phyloP scores from a whole-genome alignment of 495 filamentous ascomycete genomes.

The Neurospora sublineolata region DNA sequence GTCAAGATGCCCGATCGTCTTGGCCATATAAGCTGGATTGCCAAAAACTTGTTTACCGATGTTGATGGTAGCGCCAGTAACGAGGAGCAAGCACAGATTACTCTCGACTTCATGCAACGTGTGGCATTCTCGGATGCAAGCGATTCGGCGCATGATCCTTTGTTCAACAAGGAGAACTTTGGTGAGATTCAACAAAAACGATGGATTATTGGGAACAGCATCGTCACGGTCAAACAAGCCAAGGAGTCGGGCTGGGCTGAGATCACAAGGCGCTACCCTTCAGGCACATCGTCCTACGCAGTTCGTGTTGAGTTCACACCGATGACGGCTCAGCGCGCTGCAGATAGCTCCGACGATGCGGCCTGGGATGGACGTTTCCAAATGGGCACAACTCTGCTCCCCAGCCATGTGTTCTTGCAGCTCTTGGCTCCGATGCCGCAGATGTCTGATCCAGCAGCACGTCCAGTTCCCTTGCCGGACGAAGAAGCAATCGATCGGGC shows the following conservation, averaged over 20 bases:
- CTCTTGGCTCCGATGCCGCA: slow-evolving; percentile 62
- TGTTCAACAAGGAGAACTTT: slow-evolving; percentile 49
- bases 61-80: slow-evolving; percentile 59
- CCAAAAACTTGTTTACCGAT: slow-evolving; percentile 71
- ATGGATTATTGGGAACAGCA: slow-evolving; percentile 80
- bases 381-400: slow-evolving; percentile 46
- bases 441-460: slow-evolving; percentile 40
- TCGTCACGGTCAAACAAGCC: slow-evolving; percentile 75
- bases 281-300: slow-evolving; percentile 67
- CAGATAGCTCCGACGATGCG: slow-evolving; percentile 30
- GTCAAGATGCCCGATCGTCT: slow-evolving; percentile 72
- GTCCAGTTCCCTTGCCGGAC: slow-evolving; percentile 71
- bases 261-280: slow-evolving; percentile 73
- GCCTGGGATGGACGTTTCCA: slow-evolving; percentile 30
- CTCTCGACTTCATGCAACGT: slow-evolving; percentile 91
- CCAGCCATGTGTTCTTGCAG: slow-evolving; percentile 77
- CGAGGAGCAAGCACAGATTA: slow-evolving; percentile 88
- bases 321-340: slow-evolving; percentile 52
- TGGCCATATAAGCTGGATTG: slow-evolving; percentile 81
- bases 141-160: slow-evolving; percentile 53
- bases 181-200: slow-evolving; percentile 61
- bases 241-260: slow-evolving; percentile 62
- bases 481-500: slow-evolving; percentile 69
- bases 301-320: slow-evolving; percentile 61
- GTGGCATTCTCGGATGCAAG: slow-evolving; percentile 77